Percentiles rank a stretch among this genome's conserved stretches.
Evolutionary conservation across 192 early-diverging fungal genomes (phyloP).

Genomic region (Coemansia sp.): DNA sequence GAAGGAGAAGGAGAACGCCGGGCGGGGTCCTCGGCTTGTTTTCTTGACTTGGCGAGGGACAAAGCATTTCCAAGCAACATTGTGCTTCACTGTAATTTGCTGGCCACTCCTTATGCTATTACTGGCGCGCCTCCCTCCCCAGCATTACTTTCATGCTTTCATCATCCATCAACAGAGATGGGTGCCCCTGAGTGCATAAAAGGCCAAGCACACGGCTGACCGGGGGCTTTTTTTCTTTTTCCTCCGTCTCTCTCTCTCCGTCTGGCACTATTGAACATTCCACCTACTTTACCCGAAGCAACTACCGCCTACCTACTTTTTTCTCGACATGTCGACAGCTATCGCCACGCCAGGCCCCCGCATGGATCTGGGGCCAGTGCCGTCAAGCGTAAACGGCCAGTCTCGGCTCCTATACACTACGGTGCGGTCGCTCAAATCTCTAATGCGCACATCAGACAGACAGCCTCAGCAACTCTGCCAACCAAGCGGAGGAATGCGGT

Average conservation of each 20-base stretch:
- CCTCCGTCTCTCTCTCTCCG: neutral
- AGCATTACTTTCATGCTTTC: neutral
- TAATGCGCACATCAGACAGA: constrained; percentile 31
- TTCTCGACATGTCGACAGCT: constrained; percentile 14
- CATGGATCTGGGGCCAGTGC: constrained; percentile 12
- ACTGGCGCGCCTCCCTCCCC: neutral
- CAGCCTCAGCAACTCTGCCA: constrained; percentile 1
- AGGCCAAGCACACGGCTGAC: neutral
- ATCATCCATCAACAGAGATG: neutral
- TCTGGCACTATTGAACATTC: neutral
- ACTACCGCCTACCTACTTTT: neutral
- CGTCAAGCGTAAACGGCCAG: constrained; percentile 7
- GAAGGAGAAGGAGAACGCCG: neutral
- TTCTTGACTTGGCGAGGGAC: constrained; percentile 6
- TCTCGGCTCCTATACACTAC: constrained; percentile 39
- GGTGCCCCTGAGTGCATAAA: neutral
- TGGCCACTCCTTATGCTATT: neutral
- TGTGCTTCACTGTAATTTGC: neutral
- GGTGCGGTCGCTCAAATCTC: constrained; percentile 37
- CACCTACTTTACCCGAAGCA: neutral
- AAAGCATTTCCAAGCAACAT: neutral
- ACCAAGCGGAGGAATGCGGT: constrained; percentile 9
- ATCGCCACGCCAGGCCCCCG: constrained; percentile 14
- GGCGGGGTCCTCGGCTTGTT: neutral
- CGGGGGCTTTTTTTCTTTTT: too few relatives aligned